phyloP scores from a whole-genome alignment of 257 asterid species.

The Nicotiana undulata region DNA sequence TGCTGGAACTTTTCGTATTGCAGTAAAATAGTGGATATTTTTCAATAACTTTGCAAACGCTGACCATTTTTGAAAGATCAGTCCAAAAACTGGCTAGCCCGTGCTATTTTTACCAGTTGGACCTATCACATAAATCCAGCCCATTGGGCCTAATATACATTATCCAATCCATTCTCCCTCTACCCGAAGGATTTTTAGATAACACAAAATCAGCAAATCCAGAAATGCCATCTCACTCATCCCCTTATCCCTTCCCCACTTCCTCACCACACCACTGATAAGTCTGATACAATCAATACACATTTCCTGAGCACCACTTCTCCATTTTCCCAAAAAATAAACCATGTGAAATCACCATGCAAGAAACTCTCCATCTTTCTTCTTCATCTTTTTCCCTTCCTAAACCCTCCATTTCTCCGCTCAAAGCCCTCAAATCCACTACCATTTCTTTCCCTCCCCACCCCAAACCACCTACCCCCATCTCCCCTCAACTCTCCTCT shows the following conservation, averaged over 20 bases:
- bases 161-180: neutral
- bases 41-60: no score
- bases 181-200: neutral
- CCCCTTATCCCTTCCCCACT: constrained; percentile 12
- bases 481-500: constrained; percentile 11
- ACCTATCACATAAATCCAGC: neutral
- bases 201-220: neutral
- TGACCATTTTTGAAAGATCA: no score
- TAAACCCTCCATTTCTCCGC: constrained; percentile 20
- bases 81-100: no score
- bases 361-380: constrained; percentile 29
- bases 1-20: no score
- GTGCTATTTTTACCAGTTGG: no score
- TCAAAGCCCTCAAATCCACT: neutral
- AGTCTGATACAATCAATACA: neutral
- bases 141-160: neutral
- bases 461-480: constrained; percentile 20
- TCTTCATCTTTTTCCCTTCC: constrained; percentile 16
- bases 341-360: constrained; percentile 16
- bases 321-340: neutral
- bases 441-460: constrained; percentile 18
- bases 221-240: neutral
- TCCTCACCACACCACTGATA: neutral
- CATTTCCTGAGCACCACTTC: no score
- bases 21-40: no score